These are phyloP conservation scores for Chrysoporthe cubensis DNA, from an alignment of 2,329 filamentous ascomycete genomes.

Conservation along the genomic window DNA sequence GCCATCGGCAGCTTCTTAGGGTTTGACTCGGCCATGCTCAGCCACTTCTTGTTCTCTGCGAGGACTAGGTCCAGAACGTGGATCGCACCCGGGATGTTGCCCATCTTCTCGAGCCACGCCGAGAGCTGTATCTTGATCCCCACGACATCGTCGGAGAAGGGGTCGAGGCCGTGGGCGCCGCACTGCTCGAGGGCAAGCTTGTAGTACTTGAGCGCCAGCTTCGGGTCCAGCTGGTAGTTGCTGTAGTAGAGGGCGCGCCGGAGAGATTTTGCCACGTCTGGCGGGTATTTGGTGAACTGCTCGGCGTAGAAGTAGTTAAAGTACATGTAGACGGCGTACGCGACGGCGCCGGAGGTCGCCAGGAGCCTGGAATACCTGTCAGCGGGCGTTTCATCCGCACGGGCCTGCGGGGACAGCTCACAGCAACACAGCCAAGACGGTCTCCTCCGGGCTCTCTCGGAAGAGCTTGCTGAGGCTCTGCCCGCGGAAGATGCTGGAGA, in stretches of 20 bases:
- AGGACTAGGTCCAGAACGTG: conserved; percentile 79
- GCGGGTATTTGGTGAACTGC: conserved; percentile 64
- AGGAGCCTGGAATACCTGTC: conserved; percentile 41
- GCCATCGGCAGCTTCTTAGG: conserved; percentile 37
- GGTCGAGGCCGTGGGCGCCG: conserved; percentile 76
- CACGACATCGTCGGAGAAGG: conserved; percentile 87
- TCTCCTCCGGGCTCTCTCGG: conserved; percentile 48
- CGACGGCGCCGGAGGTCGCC: conserved; percentile 37
- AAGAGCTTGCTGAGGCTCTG: conserved; percentile 44
- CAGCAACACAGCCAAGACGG: conserved; percentile 47
- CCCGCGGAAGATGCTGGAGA: conserved; percentile 44
- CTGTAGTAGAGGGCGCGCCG: conserved; percentile 87
- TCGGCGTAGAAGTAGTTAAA: conserved; percentile 59
- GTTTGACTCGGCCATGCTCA: conserved; percentile 56
- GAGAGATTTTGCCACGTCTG: conserved; percentile 75
- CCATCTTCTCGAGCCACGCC: conserved; percentile 73
- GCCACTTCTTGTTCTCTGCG: conserved; percentile 68
- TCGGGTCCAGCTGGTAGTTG: conserved; percentile 74
- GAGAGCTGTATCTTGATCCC: conserved; percentile 86
- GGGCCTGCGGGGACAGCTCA: conserved; percentile 34
- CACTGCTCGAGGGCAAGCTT: conserved; percentile 77
- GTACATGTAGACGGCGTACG: conserved; percentile 50
- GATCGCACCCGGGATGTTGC: conserved; percentile 70
- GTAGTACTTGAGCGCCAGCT: conserved; percentile 82
- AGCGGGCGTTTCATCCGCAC: conserved; percentile 36